Conservation (phyloP, 2,329 filamentous ascomycete genomes). For the Colletotrichum gloeosporioides region DNA sequence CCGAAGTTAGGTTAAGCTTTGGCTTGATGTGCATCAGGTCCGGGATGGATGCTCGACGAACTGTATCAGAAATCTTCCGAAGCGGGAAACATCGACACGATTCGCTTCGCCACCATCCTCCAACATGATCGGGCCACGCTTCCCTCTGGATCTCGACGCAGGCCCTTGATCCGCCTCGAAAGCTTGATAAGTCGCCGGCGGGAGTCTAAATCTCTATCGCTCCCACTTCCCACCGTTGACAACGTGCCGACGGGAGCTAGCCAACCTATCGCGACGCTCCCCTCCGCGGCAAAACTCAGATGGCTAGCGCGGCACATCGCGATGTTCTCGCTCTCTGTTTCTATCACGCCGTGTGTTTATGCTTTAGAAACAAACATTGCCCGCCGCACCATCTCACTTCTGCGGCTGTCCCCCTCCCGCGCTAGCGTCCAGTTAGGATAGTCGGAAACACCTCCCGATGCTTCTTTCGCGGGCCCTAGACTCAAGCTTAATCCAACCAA, state of each 20-base stretch:
- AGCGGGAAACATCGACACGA: neutral
- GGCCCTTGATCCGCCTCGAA: neutral
- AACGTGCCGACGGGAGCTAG: neutral
- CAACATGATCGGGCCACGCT: neutral
- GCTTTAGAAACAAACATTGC: neutral
- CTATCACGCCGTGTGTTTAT: neutral
- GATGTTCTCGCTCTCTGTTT: neutral
- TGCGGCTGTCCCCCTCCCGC: neutral
- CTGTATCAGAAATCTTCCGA: neutral
- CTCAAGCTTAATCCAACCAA: neutral
- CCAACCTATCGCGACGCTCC: neutral
- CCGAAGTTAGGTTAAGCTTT: slow-evolving; percentile 4
- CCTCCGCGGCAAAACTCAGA: neutral
- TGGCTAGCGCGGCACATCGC: neutral
- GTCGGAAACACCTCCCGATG: neutral
- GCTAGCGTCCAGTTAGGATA: neutral
- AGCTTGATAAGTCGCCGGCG: neutral
- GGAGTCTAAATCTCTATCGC: neutral
- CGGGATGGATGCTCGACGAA: neutral
- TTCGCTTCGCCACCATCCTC: neutral
- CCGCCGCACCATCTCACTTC: neutral
- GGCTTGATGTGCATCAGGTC: slow-evolving; percentile 1
- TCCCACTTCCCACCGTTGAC: neutral
- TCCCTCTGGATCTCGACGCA: neutral
- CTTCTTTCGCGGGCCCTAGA: neutral